Percentiles rank a stretch among this genome's conserved stretches.
phyloP scores from a whole-genome alignment of 1,284 basidiomycete species.

The Malassezia arunalokei region DNA sequence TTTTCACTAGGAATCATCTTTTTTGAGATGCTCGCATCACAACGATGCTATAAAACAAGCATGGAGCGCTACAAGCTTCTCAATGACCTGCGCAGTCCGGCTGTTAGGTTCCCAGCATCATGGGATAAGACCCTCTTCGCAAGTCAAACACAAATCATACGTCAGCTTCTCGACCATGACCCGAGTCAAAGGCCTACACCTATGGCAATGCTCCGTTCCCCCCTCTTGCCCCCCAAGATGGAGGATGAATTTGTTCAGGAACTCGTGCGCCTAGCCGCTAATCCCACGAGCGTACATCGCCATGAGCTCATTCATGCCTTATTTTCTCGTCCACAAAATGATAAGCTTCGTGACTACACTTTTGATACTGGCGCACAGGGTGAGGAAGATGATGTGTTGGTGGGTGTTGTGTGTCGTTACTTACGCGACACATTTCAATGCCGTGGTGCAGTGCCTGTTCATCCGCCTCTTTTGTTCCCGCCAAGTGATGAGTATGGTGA shows the following conservation, averaged over 20 bases:
- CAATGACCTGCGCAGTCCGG: conserved; percentile 61
- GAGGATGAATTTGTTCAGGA: conserved; percentile 76
- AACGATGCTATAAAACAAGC: conserved; percentile 60
- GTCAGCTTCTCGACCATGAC: conserved; percentile 69
- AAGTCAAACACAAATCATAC: conserved; percentile 57
- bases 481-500: conserved; percentile 60
- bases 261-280: conserved; percentile 64
- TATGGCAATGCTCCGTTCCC: conserved; percentile 68
- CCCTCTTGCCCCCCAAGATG: conserved; percentile 60
- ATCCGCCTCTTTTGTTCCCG: conserved; percentile 71
- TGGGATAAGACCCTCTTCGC: conserved; percentile 57
- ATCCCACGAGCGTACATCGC: conserved; percentile 36
- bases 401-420: conserved; percentile 64
- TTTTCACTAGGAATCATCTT: conserved; percentile 88
- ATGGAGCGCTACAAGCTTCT: conserved; percentile 75
- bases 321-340: conserved; percentile 49
- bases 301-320: conserved; percentile 32
- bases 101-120: conserved; percentile 60
- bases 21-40: conserved; percentile 83
- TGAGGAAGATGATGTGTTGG: conserved; percentile 59
- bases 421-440: conserved; percentile 66
- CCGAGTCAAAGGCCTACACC: conserved; percentile 70
- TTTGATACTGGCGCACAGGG: conserved; percentile 66
- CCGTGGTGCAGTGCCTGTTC: conserved; percentile 76
- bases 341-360: conserved; percentile 60